phyloP scores from a whole-genome alignment of 495 filamentous ascomycete species.

The Neurospora sp. region DNA sequence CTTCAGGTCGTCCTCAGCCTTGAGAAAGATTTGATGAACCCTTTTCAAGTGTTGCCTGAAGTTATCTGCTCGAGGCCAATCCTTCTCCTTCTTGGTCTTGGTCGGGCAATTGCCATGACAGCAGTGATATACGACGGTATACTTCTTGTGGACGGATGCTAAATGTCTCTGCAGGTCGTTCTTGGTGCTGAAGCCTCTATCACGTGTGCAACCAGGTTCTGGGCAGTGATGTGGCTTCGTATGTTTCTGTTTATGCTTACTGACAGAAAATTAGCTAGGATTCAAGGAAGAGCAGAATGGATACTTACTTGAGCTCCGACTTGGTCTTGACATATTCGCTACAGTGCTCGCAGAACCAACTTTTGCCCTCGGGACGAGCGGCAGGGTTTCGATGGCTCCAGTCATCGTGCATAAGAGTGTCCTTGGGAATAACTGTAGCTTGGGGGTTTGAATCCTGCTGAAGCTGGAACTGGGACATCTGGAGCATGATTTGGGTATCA shows the following conservation, averaged over 20 bases:
- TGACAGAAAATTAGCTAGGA: constrained; percentile 18
- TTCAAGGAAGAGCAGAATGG: not conserved
- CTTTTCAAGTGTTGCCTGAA: constrained; percentile 76
- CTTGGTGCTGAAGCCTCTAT: constrained; percentile 65
- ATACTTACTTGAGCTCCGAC: constrained; percentile 40
- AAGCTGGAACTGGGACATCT: constrained; percentile 15
- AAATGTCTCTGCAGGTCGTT: constrained; percentile 74
- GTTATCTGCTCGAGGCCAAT: constrained; percentile 85
- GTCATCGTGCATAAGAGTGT: not conserved
- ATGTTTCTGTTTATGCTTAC: constrained; percentile 77
- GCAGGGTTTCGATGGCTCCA: not conserved
- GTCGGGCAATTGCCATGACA: constrained; percentile 44
- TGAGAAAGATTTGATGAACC: constrained; percentile 44
- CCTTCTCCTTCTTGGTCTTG: constrained; percentile 51
- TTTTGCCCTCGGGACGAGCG: constrained; percentile 10
- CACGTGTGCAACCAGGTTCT: constrained; percentile 46
- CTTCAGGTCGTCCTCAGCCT: constrained; percentile 38
- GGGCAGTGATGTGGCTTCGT: constrained; percentile 62
- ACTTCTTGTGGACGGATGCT: constrained; percentile 53
- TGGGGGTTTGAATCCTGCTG: constrained; percentile 8
- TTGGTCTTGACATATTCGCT: constrained; percentile 30
- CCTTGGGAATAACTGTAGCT: not conserved
- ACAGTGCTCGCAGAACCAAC: constrained; percentile 24
- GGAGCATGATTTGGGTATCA: constrained; percentile 30
- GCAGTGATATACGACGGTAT: constrained; percentile 58